These are phyloP conservation scores for Carex parvula DNA, from an alignment of 176 grass and related monocot species.

Conservation along the genomic window DNA sequence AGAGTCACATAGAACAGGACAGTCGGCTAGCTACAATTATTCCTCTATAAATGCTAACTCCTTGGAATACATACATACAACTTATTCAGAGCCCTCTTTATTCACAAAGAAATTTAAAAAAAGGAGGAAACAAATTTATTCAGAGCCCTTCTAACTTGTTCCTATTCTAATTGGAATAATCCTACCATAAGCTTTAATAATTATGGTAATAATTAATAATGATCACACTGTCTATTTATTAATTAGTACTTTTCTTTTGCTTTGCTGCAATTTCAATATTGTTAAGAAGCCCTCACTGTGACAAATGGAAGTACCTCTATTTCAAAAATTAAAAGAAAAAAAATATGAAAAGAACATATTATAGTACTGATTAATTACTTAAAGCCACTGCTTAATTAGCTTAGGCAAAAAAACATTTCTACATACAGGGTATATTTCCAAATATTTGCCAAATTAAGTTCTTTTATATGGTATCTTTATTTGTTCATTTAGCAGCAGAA, in stretches of 20 bases:
- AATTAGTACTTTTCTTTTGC: neutral
- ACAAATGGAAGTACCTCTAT: neutral
- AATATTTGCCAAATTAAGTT: neutral
- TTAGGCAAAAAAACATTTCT: no score
- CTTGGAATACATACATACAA: conserved; percentile 31
- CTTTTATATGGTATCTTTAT: neutral
- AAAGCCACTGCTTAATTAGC: neutral
- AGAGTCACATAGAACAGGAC: neutral
- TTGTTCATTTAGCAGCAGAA: neutral
- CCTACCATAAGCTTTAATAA: neutral
- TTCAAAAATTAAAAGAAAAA: neutral
- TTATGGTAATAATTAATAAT: conserved; percentile 1
- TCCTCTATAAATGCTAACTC: conserved; percentile 9
- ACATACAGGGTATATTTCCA: neutral
- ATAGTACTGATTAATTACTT: neutral
- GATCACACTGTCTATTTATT: neutral
- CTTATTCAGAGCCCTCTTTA: conserved; percentile 27
- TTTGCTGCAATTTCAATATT: neutral
- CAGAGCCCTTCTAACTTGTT: conserved; percentile 21
- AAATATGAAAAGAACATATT: neutral
- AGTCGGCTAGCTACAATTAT: conserved; percentile 21
- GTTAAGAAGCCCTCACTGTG: neutral
- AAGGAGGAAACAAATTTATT: conserved; percentile 2
- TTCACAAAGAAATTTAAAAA: conserved; percentile 2
- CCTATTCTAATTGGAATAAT: conserved; percentile 28